phyloP scores from a whole-genome alignment of 805 yeast species.

The Teunomyces aglyptinius region DNA sequence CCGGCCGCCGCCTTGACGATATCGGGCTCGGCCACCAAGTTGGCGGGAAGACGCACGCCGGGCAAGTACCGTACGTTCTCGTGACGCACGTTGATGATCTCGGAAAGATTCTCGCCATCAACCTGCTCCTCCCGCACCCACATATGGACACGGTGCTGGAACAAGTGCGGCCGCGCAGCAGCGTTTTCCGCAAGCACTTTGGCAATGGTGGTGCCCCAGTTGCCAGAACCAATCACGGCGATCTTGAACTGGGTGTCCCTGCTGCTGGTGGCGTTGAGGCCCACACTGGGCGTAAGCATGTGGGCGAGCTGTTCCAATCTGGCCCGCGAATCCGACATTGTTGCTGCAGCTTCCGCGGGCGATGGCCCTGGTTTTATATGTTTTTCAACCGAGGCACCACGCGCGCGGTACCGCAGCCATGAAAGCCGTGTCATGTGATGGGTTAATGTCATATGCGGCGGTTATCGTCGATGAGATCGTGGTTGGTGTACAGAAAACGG shows the following conservation, averaged over 20 bases:
- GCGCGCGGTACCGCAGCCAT: slow-evolving; percentile 1
- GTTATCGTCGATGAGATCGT: not conserved
- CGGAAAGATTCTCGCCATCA: slow-evolving; percentile 41
- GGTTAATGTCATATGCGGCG: not conserved
- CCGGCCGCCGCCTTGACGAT: slow-evolving; percentile 36
- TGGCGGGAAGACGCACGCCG: slow-evolving; percentile 39
- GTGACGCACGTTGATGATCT: slow-evolving; percentile 42
- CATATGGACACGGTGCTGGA: slow-evolving; percentile 40
- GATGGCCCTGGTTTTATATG: slow-evolving; percentile 1
- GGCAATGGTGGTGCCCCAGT: slow-evolving; percentile 50
- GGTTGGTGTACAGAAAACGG: not conserved
- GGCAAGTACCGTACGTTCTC: slow-evolving; percentile 47
- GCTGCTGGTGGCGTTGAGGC: slow-evolving; percentile 5
- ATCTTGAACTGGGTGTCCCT: slow-evolving; percentile 29
- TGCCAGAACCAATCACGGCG: slow-evolving; percentile 46
- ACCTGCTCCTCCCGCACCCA: slow-evolving; percentile 46
- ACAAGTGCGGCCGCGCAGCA: slow-evolving; percentile 36
- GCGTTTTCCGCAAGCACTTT: slow-evolving; percentile 46
- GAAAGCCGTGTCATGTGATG: not conserved
- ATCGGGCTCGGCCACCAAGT: slow-evolving; percentile 41
- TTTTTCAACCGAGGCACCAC: slow-evolving; percentile 4
- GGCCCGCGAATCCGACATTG: not conserved
- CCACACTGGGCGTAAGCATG: slow-evolving; percentile 21
- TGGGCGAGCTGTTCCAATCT: slow-evolving; percentile 25
- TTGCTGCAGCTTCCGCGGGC: not conserved